These are phyloP conservation scores for Vaccinium myrtillus DNA, from an alignment of 148 eudicot species.

Conservation along the genomic window DNA sequence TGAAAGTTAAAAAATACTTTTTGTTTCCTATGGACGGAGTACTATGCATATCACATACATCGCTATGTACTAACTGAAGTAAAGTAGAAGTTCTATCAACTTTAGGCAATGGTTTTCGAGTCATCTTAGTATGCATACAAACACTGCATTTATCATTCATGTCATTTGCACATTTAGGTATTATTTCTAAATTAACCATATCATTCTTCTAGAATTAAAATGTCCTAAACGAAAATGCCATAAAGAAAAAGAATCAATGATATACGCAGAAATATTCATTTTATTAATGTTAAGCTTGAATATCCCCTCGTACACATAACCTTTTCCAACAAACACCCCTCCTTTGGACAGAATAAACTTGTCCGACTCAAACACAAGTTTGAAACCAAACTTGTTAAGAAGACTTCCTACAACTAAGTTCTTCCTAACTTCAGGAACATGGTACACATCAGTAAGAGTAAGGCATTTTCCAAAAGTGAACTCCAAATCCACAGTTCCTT, in stretches of 20 bases:
- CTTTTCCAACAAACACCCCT: no score
- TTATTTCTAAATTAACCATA: background rate
- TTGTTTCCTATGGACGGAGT: background rate
- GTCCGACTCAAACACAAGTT: background rate
- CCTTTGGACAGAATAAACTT: no score
- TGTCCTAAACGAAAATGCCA: background rate
- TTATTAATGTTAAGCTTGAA: background rate
- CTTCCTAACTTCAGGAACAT: background rate
- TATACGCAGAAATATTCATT: background rate
- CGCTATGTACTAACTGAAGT: background rate
- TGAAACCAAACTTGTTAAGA: background rate
- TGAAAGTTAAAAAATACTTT: background rate
- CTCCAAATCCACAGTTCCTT: background rate
- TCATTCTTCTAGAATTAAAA: background rate
- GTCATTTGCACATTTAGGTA: background rate
- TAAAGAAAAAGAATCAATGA: background rate
- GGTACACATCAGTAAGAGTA: no score
- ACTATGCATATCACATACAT: background rate
- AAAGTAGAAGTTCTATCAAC: background rate
- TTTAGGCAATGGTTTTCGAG: background rate
- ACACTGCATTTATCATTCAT: background rate
- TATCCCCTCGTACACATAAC: no score
- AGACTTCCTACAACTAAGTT: background rate
- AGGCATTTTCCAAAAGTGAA: background rate
- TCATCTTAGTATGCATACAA: background rate